Percentiles rank a stretch among this genome's conserved stretches.
These are phyloP conservation scores for Syzygium jambos DNA, from an alignment of 345 rosid species.

Conservation along the genomic window DNA sequence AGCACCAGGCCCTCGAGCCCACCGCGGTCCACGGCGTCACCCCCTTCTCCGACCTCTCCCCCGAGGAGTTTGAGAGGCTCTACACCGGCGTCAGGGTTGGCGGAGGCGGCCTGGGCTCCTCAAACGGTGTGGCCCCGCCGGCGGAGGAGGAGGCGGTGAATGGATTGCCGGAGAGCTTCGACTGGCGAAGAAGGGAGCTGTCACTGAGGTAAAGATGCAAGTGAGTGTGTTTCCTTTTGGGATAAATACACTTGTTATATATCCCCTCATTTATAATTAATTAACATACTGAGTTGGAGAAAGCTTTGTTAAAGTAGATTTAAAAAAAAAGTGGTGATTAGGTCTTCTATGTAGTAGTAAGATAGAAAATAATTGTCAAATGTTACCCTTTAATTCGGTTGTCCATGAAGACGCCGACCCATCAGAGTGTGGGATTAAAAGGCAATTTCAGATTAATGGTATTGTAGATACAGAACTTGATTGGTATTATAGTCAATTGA, in stretches of 20 bases:
- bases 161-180: slow-evolving; percentile 65
- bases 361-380: too few species aligned
- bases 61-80: slow-evolving; percentile 62
- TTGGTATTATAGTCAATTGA: not conserved
- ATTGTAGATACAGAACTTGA: not conserved
- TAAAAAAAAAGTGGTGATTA: too few species aligned
- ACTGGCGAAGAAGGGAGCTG: slow-evolving; percentile 88
- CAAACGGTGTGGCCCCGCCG: not conserved
- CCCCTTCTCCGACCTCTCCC: slow-evolving; percentile 68
- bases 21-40: slow-evolving; percentile 75
- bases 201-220: slow-evolving; percentile 82
- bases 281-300: not conserved
- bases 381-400: too few species aligned
- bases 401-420: too few species aligned
- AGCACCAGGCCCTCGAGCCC: slow-evolving; percentile 76
- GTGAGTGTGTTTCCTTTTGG: slow-evolving; percentile 7
- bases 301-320: not conserved
- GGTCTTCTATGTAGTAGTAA: too few species aligned
- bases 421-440: too few species aligned
- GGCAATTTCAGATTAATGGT: not conserved
- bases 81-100: slow-evolving; percentile 43
- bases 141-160: slow-evolving; percentile 18
- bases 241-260: not conserved
- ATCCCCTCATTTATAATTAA: not conserved
- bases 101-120: not conserved